Conservation (phyloP, 164 flowering plant species). For the Stephania japonica region DNA sequence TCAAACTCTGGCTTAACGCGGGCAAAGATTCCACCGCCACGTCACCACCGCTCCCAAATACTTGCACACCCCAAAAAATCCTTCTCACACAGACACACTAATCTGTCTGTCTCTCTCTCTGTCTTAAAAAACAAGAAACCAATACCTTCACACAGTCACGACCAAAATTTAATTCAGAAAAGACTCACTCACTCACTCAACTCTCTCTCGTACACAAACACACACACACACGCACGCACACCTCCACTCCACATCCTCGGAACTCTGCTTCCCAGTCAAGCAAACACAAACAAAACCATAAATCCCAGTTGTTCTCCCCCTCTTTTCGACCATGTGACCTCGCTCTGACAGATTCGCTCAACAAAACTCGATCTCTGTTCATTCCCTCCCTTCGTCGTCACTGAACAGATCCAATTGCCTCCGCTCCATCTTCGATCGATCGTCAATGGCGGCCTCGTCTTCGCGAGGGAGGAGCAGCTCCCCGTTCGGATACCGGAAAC, state of each 20-base stretch:
- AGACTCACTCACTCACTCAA: too few relatives aligned
- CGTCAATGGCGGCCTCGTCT: slow-evolving; percentile 57
- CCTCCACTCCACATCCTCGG: neutral
- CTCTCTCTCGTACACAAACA: too few relatives aligned
- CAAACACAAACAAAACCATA: neutral
- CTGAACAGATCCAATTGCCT: slow-evolving; percentile 9
- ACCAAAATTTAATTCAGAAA: neutral
- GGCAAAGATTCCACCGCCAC: slow-evolving; percentile 16
- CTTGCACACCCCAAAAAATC: too few relatives aligned
- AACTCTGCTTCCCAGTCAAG: neutral
- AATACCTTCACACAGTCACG: neutral
- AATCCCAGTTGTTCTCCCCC: slow-evolving; percentile 20
- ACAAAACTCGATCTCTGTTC: slow-evolving; percentile 7
- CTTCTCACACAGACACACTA: neutral
- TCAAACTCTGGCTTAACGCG: slow-evolving; percentile 16
- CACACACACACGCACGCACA: neutral
- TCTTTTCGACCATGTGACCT: slow-evolving; percentile 44
- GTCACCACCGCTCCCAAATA: neutral
- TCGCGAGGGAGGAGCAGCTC: slow-evolving; percentile 84
- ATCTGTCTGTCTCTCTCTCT: neutral
- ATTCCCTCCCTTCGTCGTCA: slow-evolving; percentile 11
- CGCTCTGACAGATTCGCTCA: slow-evolving; percentile 38
- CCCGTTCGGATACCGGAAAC: slow-evolving; percentile 61
- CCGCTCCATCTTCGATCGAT: neutral
- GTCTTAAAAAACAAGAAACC: slow-evolving; percentile 13